Base-by-base conservation (phyloP, 1,139 yeast genomes). In the Casaregolazyma suthepensis region DNA sequence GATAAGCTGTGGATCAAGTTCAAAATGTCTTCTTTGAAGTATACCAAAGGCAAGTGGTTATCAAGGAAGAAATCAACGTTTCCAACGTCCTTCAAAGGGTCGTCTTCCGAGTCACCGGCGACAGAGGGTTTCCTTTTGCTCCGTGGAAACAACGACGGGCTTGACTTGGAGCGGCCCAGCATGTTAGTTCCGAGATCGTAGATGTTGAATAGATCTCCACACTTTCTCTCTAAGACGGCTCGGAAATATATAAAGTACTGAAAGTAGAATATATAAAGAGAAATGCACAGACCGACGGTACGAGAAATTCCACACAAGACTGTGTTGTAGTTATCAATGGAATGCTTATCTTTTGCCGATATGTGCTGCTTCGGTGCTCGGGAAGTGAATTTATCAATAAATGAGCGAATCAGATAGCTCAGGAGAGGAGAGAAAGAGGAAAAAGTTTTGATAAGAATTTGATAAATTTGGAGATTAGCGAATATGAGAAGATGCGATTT, bases 11-110 rank as follows among this genome's bases (percentile, higher is more conserved):
- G 85, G 47, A 85, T 70, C 47, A 88, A 74, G 3, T 83, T 79
- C 46, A 89, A 68, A 48, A 93, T 75, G 66, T 91, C 98, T 59
- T 85, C 87, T 64, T 87, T 87, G 67, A 93, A 85, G 68, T 90
- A 90, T 61, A 87, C 95, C 20, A 76, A 63, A 0, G 97, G 98
- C 54, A 93, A 75, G 1, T 88, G 70, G 61, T 85, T 83, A 65
- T 88, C 96, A 53, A 88, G 70, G 2, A 65, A 63, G 48, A 60
- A 59, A 43, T 59, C 56, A 18, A 58, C 61, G 48, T 56, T 48
- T 2, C 66, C 63, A 18, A 62, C 52, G 20, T 59, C 66, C 17
- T 22, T 19, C 12, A 23, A 13, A 15, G 58, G 61, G 37, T 61
- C 65, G 10, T 57, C 61, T 19, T 60, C 63, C 3, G 55, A 58